Base-by-base conservation (phyloP, 768 basidiomycete genomes). In the Tremella yokohamensis region DNA sequence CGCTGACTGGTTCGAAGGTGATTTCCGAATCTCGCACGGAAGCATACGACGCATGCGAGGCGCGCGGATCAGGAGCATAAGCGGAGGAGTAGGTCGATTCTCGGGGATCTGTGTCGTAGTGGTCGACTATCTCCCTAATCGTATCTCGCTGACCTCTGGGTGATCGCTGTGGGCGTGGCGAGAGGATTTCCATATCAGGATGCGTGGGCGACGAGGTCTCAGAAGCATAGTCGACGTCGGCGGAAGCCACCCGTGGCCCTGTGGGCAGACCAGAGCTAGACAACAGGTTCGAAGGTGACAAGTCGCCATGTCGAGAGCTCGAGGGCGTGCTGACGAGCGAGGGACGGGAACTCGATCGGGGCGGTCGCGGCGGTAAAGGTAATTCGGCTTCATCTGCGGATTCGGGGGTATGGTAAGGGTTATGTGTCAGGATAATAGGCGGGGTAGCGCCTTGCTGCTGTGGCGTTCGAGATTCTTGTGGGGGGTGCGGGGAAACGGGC, bases 61-160 rank as follows among this genome's bases (percentile, higher is more conserved):
- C 16, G 8, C 42, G 15, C 3, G 49, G 47, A 7, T 39, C 53
- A 2, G 54, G 47, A 42, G 38, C 60, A 25, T 56, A 50, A 29
- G 26, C 53, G 24, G 29, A n/a, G 26, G 54, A 34, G 22, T 40
- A 47, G 20, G 15, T 56, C 25, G 52, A 55, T 56, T 40, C 20
- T 58, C 57, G 12, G 7, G 13, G 7, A 22, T 12, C 39, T 52
- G 22, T 62, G 54, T 18, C 59, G 50, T 64, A 68, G 1, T 37
- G 39, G 29, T 62, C 63, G 20, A 62, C 64, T 40, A 64, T 60
- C 42, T 57, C 47, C 25, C 56, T 39, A 25, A 67, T 63, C 0
- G 65, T 67, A 47, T 67, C 65, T 25, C 65, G 52, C 8, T 47
- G 42, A 3, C 40, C 25, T 22, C 40, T 18, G n/a, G 42, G 42